Evolutionary conservation across 2,329 filamentous ascomycete species (phyloP), one percentile per base, ranked within the genome.

Genomic region (Diaporthe vaccinii): DNA sequence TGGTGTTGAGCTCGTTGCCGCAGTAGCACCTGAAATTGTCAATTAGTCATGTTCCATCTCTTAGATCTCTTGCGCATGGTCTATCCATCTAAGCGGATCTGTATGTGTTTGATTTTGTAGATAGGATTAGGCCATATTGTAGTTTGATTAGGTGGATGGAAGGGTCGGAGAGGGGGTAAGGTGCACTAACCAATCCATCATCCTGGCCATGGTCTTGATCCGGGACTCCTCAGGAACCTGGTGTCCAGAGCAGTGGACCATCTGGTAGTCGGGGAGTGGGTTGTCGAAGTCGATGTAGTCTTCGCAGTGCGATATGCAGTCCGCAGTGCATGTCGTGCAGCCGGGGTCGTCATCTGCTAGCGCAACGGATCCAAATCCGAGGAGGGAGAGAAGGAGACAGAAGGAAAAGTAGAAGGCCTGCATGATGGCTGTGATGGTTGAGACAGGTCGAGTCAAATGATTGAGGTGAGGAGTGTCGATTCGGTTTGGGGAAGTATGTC

Each of bases 101-200:
- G 14, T 25, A 22, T 53, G 51, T 51, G 22, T 20, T 1, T 44
- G 41, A 44, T 20, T 44, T 44, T 44, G 41, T 15, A 44, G 1
- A 5, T 7, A 20, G 41, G 41, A 44, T 22, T 22, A 17, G 44
- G 44, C 14, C 20, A 49, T 22, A 22, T 20, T 1, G 1, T 8
- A 0, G 2, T 49, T 2, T 17, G 5, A 2, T 20, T 1, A 20
- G 41, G 41, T 7, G n/a, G 0, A 5, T 14, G n/a, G n/a, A 53
- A n/a, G 12, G 14, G 7, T 10, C 20, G 14, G 39, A 3, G 17
- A 15, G 2, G 36, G 7, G 2, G 7, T 22, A 53, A 25, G 25
- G 8, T 61, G n/a, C 5, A 62, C 59, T 44, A 17, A 62, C 59
- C 62, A 68, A 31, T 68, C 62, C 62, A 68, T 68, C 46, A 68